A percentile compares a stretch with the other conserved stretches of the same genome.
These are phyloP conservation scores for Pilatotrama ljubarskyi DNA, from an alignment of 768 basidiomycete species.

Conservation along the genomic window DNA sequence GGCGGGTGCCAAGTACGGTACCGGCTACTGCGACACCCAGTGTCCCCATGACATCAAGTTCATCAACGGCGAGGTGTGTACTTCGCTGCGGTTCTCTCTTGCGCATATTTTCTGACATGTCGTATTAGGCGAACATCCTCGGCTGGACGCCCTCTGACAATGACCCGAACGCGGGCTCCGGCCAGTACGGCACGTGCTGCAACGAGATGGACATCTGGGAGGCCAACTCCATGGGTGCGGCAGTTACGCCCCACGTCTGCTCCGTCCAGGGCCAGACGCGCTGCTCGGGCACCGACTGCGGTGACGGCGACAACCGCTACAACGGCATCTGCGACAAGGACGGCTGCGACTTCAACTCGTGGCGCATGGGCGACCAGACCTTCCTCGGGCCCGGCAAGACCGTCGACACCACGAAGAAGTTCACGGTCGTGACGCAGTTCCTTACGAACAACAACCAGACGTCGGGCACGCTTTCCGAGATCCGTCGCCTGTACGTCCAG, in stretches of 20 bases:
- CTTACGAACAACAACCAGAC: conserved; percentile 45
- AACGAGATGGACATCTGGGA: conserved; percentile 61
- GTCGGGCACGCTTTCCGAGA: conserved; percentile 49
- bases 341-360: conserved; percentile 65
- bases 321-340: conserved; percentile 51
- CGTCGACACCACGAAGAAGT: conserved; percentile 49
- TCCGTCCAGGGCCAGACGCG: conserved; percentile 37
- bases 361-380: conserved; percentile 47
- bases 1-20: conserved; percentile 57
- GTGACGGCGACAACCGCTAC: conserved; percentile 35
- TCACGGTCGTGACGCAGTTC: conserved; percentile 64
- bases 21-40: conserved; percentile 62
- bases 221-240: conserved; percentile 49
- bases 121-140: conserved; percentile 44
- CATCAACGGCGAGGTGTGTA: conserved; percentile 48
- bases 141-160: conserved; percentile 40
- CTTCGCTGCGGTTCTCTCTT: background rate
- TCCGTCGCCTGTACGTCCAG: conserved; percentile 56
- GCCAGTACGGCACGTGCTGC: conserved; percentile 50
- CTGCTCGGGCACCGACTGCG: conserved; percentile 45
- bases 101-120: background rate
- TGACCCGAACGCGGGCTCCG: conserved; percentile 46
- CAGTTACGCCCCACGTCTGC: conserved; percentile 53
- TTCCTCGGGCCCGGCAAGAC: conserved; percentile 50
- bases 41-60: conserved; percentile 56